Percentiles rank a stretch among this genome's conserved stretches.
These are phyloP conservation scores for Bruguiera hainesii DNA, from an alignment of 441 rosid species.

Conservation along the genomic window DNA sequence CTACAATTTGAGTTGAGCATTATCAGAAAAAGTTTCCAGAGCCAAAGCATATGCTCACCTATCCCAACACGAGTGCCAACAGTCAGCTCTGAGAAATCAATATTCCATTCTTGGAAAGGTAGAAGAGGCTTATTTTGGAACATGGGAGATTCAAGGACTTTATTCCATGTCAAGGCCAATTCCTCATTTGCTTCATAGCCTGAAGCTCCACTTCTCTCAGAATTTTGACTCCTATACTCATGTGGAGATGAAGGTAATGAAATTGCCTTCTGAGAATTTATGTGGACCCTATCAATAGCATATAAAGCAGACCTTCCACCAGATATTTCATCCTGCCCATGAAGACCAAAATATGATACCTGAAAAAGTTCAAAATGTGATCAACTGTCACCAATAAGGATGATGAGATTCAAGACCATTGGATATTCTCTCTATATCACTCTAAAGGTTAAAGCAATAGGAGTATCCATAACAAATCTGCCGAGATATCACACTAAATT, in stretches of 20 bases:
- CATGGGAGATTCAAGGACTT: conserved; percentile 88
- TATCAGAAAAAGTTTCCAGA: too few species aligned
- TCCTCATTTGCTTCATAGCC: conserved; percentile 46
- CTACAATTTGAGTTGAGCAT: too few species aligned
- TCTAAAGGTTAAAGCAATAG: too few species aligned
- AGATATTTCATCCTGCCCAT: conserved; percentile 54
- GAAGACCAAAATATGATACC: conserved; percentile 58
- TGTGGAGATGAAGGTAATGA: conserved; percentile 98
- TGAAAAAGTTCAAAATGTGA: conserved; percentile 27
- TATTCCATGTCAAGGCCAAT: conserved; percentile 69
- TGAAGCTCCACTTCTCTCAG: conserved; percentile 52
- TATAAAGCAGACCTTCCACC: conserved; percentile 62
- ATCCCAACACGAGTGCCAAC: conserved; percentile 99
- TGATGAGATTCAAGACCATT: background rate
- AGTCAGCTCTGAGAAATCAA: conserved; percentile 86
- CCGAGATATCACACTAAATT: too few species aligned
- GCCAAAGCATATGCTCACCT: conserved; percentile 44
- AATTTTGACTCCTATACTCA: conserved; percentile 60
- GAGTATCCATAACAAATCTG: too few species aligned
- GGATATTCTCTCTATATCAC: too few species aligned
- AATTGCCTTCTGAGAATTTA: conserved; percentile 85
- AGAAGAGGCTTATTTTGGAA: conserved; percentile 72
- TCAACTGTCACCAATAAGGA: conserved; percentile 13
- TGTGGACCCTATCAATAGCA: conserved; percentile 46
- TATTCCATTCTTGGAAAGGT: conserved; percentile 91